phyloP scores from a whole-genome alignment of 75 land plant genomes.

The Larix kaempferi region DNA sequence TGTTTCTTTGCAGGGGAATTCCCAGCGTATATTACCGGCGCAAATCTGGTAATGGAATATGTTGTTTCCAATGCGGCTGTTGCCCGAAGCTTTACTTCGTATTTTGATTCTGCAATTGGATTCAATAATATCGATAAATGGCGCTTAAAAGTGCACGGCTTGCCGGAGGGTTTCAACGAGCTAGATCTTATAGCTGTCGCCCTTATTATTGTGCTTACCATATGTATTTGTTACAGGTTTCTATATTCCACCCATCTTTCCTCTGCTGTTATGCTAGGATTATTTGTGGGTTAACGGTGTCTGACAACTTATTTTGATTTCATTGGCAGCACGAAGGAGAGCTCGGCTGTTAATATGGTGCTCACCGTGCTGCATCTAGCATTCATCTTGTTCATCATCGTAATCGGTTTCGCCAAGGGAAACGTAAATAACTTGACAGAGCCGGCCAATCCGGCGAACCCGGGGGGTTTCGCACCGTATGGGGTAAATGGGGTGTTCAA shows the following conservation, averaged over 20 bases:
- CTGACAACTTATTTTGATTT: background rate
- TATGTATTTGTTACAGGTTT: slow-evolving; percentile 79
- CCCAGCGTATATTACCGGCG: slow-evolving; percentile 85
- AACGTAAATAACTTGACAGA: slow-evolving; percentile 47
- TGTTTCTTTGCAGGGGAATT: slow-evolving; percentile 61
- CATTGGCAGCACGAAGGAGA: slow-evolving; percentile 66
- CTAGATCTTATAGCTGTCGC: slow-evolving; percentile 75
- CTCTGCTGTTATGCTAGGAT: background rate
- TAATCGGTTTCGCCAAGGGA: slow-evolving; percentile 74
- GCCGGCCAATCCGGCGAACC: slow-evolving; percentile 41
- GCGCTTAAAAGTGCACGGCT: slow-evolving; percentile 41
- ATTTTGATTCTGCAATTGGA: slow-evolving; percentile 59
- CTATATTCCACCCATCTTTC: background rate
- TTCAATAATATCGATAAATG: slow-evolving; percentile 34
- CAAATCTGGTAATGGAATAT: slow-evolving; percentile 88
- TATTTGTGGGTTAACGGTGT: background rate
- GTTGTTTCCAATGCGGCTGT: slow-evolving; percentile 92
- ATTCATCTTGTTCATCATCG: slow-evolving; percentile 75
- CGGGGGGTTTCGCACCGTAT: slow-evolving; percentile 74
- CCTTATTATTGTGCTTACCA: slow-evolving; percentile 56
- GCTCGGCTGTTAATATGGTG: slow-evolving; percentile 75
- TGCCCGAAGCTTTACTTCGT: slow-evolving; percentile 72
- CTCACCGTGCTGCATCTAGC: slow-evolving; percentile 66
- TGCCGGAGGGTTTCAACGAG: slow-evolving; percentile 60
- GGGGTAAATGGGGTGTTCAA: slow-evolving; percentile 74